phyloP scores from a whole-genome alignment of 2,329 filamentous ascomycete genomes.

The Xylariaceae sp. region DNA sequence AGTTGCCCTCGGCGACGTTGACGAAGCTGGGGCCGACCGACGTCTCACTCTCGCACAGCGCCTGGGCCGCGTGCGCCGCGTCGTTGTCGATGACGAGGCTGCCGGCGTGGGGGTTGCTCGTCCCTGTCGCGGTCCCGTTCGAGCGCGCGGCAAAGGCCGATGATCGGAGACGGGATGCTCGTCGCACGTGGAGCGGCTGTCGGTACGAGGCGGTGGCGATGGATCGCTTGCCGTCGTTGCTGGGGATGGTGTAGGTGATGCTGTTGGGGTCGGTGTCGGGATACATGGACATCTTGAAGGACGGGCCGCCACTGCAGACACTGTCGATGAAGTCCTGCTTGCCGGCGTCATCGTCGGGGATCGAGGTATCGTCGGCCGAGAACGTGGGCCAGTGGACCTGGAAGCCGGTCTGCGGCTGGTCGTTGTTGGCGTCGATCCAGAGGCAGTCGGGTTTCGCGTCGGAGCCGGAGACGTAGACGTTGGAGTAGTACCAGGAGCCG shows the following conservation, averaged over 20 bases:
- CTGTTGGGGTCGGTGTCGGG: conserved; percentile 11
- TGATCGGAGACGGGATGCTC: conserved; percentile 5
- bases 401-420: conserved; percentile 24
- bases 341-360: conserved; percentile 4
- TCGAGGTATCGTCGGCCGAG: conserved; percentile 3
- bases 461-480: conserved; percentile 11
- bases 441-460: conserved; percentile 16
- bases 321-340: conserved; percentile 10
- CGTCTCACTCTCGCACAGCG: conserved; percentile 17
- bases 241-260: conserved; percentile 8
- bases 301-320: conserved; percentile 13
- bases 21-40: conserved; percentile 24
- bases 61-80: conserved; percentile 12
- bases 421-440: conserved; percentile 21
- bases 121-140: background rate
- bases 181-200: conserved; percentile 10
- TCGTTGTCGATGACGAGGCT: conserved; percentile 17
- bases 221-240: background rate
- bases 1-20: conserved; percentile 11
- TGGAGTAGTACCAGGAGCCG: conserved; percentile 21
- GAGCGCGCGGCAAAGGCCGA: background rate
- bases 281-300: conserved; percentile 16
- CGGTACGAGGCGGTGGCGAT: background rate
- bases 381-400: conserved; percentile 29
- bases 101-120: conserved; percentile 1